Evolutionary conservation across 2,329 filamentous ascomycete genomes (phyloP).

Genomic region (Seiridium unicorne): DNA sequence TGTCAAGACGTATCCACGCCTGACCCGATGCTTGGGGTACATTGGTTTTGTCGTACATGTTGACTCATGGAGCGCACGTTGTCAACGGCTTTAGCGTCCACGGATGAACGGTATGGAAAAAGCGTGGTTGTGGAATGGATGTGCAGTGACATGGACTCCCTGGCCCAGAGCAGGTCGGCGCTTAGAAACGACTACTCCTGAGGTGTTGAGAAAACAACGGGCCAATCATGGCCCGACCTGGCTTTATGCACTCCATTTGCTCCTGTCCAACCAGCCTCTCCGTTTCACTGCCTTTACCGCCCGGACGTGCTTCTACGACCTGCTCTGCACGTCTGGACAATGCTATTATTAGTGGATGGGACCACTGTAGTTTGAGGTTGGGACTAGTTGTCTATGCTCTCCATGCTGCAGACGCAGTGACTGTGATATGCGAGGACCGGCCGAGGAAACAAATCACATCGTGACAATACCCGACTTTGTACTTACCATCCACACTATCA

Average conservation of each 20-base stretch:
- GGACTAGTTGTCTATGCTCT: constrained; percentile 14
- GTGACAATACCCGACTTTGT: constrained; percentile 15
- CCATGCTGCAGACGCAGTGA: constrained; percentile 9
- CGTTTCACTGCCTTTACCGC: constrained; percentile 18
- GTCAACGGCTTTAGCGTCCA: too few species aligned
- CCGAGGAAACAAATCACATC: constrained; percentile 28
- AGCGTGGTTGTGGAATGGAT: background rate
- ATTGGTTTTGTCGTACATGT: too few species aligned
- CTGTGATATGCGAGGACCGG: constrained; percentile 7
- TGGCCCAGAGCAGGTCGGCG: constrained; percentile 21
- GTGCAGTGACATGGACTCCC: constrained; percentile 20
- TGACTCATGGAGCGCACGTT: too few species aligned
- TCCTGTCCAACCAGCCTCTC: constrained; percentile 27
- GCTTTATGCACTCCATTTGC: constrained; percentile 22
- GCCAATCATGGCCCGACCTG: constrained; percentile 24
- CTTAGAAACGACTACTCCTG: constrained; percentile 27
- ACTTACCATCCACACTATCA: constrained; percentile 19
- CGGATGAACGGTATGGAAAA: background rate
- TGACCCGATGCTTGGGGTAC: too few species aligned
- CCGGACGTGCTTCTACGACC: constrained; percentile 10
- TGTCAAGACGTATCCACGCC: too few species aligned
- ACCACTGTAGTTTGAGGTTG: constrained; percentile 17
- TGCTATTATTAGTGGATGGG: constrained; percentile 29
- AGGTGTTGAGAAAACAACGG: constrained; percentile 15
- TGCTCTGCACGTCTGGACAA: constrained; percentile 11